Percentiles rank a stretch among this genome's conserved stretches.
Conservation (phyloP, 352 stramenopile species). For the Globisporangium alternatum region DNA sequence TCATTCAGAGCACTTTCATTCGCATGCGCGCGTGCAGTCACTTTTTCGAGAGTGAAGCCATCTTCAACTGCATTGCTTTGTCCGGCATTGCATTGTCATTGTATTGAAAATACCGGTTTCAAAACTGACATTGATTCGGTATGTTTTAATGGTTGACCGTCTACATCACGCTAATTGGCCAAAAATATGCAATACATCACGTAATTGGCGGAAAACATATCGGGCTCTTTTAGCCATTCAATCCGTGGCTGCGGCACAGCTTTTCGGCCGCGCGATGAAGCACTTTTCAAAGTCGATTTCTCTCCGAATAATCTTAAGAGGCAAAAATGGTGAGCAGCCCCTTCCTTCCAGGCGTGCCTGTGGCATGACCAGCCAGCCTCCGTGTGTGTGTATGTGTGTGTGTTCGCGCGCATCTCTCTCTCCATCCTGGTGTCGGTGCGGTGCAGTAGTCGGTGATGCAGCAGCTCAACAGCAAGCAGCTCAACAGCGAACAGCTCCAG, state of each 20-base stretch:
- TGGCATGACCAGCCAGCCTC: not conserved
- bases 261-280: conserved; percentile 15
- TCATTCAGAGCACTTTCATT: not conserved
- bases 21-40: not conserved
- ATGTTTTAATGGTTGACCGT: not conserved
- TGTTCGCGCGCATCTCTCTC: not conserved
- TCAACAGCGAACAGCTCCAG: not conserved
- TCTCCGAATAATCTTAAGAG: conserved; percentile 64
- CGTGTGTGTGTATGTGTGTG: not conserved
- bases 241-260: conserved; percentile 26
- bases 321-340: conserved; percentile 62
- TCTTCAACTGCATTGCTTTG: not conserved
- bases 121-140: not conserved
- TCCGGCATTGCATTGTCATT: not conserved
- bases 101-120: not conserved
- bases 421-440: not conserved
- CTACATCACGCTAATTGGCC: not conserved
- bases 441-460: not conserved
- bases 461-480: not conserved
- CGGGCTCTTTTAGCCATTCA: conserved; percentile 53
- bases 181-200: not conserved
- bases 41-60: not conserved
- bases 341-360: not conserved
- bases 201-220: conserved; percentile 39
- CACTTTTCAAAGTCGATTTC: conserved; percentile 80